Evolutionary conservation across 2,329 filamentous ascomycete genomes (phyloP).

Genomic region (Penicillium sp.): DNA sequence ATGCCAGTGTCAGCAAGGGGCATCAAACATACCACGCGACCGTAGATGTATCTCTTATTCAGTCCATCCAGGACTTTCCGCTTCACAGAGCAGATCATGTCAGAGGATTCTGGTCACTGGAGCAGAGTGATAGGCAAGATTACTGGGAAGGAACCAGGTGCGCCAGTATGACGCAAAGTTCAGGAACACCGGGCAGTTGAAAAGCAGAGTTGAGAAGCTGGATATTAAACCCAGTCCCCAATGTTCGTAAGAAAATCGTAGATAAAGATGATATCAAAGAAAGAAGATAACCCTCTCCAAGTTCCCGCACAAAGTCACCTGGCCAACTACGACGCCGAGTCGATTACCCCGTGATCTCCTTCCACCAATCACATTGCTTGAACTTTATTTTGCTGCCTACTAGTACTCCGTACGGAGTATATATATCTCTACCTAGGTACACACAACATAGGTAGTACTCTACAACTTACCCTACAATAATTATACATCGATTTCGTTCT

Average conservation of each 20-base stretch:
- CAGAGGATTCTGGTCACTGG: slow-evolving; percentile 23
- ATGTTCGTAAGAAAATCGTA: not conserved
- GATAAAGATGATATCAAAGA: not conserved
- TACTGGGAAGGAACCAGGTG: slow-evolving; percentile 25
- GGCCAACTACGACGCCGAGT: slow-evolving; percentile 2
- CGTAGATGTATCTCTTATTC: slow-evolving; percentile 50
- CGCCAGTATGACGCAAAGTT: slow-evolving; percentile 44
- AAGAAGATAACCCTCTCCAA: not conserved
- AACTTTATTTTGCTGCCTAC: not conserved
- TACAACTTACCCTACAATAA: no score
- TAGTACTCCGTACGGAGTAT: no score
- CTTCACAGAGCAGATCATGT: slow-evolving; percentile 44
- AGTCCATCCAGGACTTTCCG: slow-evolving; percentile 46
- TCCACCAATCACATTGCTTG: slow-evolving; percentile 6
- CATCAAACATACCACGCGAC: slow-evolving; percentile 42
- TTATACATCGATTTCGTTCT: no score
- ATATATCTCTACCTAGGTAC: no score
- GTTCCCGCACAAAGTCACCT: slow-evolving; percentile 13
- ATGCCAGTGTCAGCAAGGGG: not conserved
- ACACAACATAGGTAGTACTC: no score
- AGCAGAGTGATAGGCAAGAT: slow-evolving; percentile 27
- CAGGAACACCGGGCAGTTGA: slow-evolving; percentile 3
- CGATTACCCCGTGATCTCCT: slow-evolving; percentile 9
- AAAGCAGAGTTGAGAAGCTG: not conserved
- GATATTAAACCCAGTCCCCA: not conserved